Conservation (phyloP, 768 basidiomycete species). For the Tricholoma hemisulphureum region DNA sequence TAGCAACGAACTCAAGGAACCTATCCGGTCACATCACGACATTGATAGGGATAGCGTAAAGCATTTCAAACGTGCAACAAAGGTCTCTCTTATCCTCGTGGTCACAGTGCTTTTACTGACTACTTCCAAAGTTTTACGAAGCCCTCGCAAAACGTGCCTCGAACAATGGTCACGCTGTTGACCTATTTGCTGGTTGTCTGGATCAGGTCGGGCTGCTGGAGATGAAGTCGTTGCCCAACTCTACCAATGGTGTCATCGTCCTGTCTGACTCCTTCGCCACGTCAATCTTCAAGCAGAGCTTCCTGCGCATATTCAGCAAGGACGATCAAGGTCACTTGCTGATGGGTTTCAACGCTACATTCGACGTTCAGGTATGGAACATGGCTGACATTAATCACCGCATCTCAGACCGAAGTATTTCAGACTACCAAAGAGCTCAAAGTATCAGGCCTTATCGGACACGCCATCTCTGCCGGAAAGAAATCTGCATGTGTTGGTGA, state of each 20-base stretch:
- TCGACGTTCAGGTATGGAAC: slow-evolving; percentile 85
- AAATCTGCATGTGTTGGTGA: slow-evolving; percentile 96
- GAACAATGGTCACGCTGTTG: slow-evolving; percentile 91
- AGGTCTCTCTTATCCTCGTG: slow-evolving; percentile 49
- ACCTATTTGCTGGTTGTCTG: slow-evolving; percentile 94
- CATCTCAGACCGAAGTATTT: neutral
- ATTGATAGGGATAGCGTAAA: slow-evolving; percentile 96
- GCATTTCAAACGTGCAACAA: slow-evolving; percentile 94
- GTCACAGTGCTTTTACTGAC: neutral
- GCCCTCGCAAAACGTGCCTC: slow-evolving; percentile 89
- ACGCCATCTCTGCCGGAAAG: slow-evolving; percentile 96
- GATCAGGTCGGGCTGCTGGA: slow-evolving; percentile 97
- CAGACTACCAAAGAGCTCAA: slow-evolving; percentile 99
- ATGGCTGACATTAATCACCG: neutral
- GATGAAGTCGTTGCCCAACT: slow-evolving; percentile 95
- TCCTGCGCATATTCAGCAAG: slow-evolving; percentile 89
- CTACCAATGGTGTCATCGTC: slow-evolving; percentile 94
- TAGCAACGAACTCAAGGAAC: slow-evolving; percentile 91
- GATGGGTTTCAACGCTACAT: slow-evolving; percentile 99
- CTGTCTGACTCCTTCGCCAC: slow-evolving; percentile 96
- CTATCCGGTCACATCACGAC: slow-evolving; percentile 97
- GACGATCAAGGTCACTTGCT: slow-evolving; percentile 88
- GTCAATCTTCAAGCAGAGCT: slow-evolving; percentile 98
- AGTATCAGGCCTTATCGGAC: slow-evolving; percentile 96
- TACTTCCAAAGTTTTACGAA: slow-evolving; percentile 82